Evolutionary conservation across 768 basidiomycete genomes (phyloP), one percentile per base, ranked within the genome.

Genomic region (Leccinum pellstonianum): DNA sequence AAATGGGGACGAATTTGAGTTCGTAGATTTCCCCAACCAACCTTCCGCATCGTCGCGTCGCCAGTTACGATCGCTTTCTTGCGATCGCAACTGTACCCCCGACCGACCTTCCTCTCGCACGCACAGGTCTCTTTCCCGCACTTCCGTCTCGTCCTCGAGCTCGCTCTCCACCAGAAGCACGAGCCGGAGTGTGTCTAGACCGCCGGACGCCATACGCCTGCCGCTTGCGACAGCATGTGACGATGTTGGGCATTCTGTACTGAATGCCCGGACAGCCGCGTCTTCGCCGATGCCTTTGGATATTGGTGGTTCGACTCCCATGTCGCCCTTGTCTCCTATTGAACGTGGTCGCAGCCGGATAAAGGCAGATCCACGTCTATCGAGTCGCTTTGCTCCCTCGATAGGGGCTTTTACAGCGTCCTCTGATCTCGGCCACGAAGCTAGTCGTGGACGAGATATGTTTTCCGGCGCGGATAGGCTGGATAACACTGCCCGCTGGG

Each of bases 51-150:
- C 71, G 14, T 52, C 48, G 35, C 64, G 65, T 57, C 70, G 57
- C 43, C 55, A 61, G 49, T 63, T 66, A 19, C 67, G 63, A 37
- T 76, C 79, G 6, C 74, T 69, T 21, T 72, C 78, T 35, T 66
- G 71, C 43, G 62, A 62, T 52, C 54, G 54, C 37, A 21, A 54
- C 52, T 41, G 60, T 35, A 25, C 55, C 35, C 56, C 61, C 46
- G 62, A 61, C 47, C 52, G 37, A 27, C 31, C 74, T 48, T 59
- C 73, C 65, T 67, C 70, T 29, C 73, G 69, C 46, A 71, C 73
- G 2, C 71, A 77, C 57, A 77, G 83, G 31, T 84, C 85, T 4
- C 68, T 79, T 31, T 86, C 83, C 12, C 74, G 82, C n/a, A 76
- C 78, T 2, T 82, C 83, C 10, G 70, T 76, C 15, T 69, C 75